A percentile compares a stretch with the other conserved stretches of the same genome.
These are phyloP conservation scores for Elymus sibiricus DNA, from an alignment of 176 grass and related monocot species.

Conservation along the genomic window DNA sequence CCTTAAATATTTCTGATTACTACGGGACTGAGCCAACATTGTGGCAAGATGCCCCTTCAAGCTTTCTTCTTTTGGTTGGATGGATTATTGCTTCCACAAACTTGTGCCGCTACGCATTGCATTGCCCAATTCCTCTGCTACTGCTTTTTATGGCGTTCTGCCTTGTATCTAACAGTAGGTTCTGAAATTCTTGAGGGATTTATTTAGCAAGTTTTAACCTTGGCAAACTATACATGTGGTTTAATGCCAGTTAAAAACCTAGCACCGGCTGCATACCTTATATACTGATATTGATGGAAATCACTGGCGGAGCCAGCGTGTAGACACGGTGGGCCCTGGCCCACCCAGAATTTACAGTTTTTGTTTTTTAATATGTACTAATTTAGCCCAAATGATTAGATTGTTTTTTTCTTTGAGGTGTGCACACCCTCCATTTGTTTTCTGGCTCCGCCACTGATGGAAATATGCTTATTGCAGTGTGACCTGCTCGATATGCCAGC, in stretches of 20 bases:
- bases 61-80: background rate
- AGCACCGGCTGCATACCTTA: background rate
- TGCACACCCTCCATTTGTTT: no score
- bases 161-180: background rate
- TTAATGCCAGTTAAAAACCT: background rate
- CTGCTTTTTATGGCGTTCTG: background rate
- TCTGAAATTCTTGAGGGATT: background rate
- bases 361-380: no score
- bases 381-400: no score
- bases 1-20: background rate
- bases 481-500: constrained; percentile 85
- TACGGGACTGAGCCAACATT: background rate
- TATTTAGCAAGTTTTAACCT: background rate
- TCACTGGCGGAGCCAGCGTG: no score
- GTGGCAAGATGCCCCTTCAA: background rate
- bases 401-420: no score
- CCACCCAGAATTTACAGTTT: no score
- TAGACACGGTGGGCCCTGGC: no score
- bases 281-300: background rate
- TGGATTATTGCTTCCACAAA: background rate
- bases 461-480: constrained; percentile 58
- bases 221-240: background rate
- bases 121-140: background rate
- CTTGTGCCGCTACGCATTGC: background rate
- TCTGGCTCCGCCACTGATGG: no score